Base-by-base conservation (phyloP, 2,329 filamentous ascomycete genomes). In the Pseudogymnoascus sp. region DNA sequence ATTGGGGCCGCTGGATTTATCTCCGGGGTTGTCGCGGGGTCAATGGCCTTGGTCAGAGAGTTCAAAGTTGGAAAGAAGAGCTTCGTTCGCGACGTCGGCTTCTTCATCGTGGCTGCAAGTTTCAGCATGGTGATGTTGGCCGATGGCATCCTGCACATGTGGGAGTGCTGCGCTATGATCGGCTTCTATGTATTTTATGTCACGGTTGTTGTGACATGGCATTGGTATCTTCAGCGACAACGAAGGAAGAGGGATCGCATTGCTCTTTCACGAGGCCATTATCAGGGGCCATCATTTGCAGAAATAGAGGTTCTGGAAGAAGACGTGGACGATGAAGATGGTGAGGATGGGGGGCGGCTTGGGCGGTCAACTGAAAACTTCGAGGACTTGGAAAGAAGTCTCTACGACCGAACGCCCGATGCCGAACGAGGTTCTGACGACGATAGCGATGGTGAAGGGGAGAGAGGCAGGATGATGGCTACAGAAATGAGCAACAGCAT, bases 1-100 rank as follows among this genome's bases (percentile, higher is more conserved):
- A 91, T 99, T 62, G 95, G 95, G 35, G 95, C 95, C 10, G 95
- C 95, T 35, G 87, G 91, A 67, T 99, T 99, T 77, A 99, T 99
- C 75, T 96, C 93, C 1, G 90, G 93, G 1, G 93, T 99, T 17
- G 95, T 99, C 35, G 92, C 93, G 4, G 95, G 95, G 15, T 96
- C 92, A 63, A 99, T 99, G 95, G 95, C 93, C 13, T 77, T 99
- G 63, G 93, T 97, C n/a, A 84, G 91, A 67, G 95, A 96, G 62
- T 99, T 99, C 75, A 89, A 88, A 68, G 95, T 99, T 62, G 90
- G 91, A 62, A 88, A 87, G 70, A 90, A 89, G 75, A 95, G 91
- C 36, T 99, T 97, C 73, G 83, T 97, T 21, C 84, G 95, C 68
- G 95, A 99, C 72, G 89, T 97, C 10, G 83, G 86, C 64, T 99